Evolutionary conservation across 345 rosid species (phyloP).

Genomic region (Aquilaria malaccensis): DNA sequence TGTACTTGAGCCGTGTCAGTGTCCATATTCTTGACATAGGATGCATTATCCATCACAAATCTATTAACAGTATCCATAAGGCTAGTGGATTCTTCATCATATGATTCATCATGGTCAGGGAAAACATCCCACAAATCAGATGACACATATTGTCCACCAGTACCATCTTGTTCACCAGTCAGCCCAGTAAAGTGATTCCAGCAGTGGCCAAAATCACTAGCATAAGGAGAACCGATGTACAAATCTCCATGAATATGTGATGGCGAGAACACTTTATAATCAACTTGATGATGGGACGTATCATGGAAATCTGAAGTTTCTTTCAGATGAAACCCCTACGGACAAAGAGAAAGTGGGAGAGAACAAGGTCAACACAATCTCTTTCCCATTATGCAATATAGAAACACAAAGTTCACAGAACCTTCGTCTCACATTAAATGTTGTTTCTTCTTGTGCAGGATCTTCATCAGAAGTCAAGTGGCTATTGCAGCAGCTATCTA

Average conservation of each 20-base stretch:
- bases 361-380: background rate
- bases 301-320: conserved; percentile 19
- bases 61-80: conserved; percentile 23
- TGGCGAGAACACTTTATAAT: conserved; percentile 42
- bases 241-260: conserved; percentile 28
- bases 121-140: conserved; percentile 43
- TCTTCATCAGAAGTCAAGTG: conserved; percentile 48
- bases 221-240: conserved; percentile 48
- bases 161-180: conserved; percentile 43
- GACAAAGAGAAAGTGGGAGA: conserved; percentile 4
- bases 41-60: conserved; percentile 18
- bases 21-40: conserved; percentile 18
- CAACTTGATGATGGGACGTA: conserved; percentile 25
- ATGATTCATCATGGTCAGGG: conserved; percentile 35
- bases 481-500: conserved; percentile 40
- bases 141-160: conserved; percentile 43
- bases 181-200: conserved; percentile 30
- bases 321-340: conserved; percentile 30
- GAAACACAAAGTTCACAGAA: background rate
- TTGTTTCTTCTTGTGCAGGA: conserved; percentile 27
- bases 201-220: conserved; percentile 54
- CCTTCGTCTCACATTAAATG: conserved; percentile 31
- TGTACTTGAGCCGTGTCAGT: conserved; percentile 28
- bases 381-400: background rate
- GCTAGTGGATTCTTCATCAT: conserved; percentile 36